These are phyloP conservation scores for Cercospora sp. DNA, from an alignment of 2,329 filamentous ascomycete species.

Conservation along the genomic window DNA sequence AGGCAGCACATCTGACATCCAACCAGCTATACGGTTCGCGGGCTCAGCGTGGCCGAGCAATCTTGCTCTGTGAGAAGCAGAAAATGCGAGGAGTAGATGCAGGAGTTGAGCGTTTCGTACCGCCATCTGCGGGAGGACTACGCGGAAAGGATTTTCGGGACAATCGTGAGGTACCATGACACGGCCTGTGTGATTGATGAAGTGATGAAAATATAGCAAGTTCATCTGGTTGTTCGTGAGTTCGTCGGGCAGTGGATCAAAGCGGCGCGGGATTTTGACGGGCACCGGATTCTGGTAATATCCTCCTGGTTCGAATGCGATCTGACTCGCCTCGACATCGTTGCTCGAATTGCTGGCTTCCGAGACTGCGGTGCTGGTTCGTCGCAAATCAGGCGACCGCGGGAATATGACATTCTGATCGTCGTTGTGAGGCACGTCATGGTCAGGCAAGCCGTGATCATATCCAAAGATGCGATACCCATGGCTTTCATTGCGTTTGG, in stretches of 20 bases:
- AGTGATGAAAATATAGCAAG: slow-evolving; percentile 70
- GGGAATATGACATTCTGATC: slow-evolving; percentile 63
- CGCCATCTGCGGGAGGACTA: slow-evolving; percentile 66
- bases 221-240: slow-evolving; percentile 76
- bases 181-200: slow-evolving; percentile 77
- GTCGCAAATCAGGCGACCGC: slow-evolving; percentile 36
- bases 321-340: slow-evolving; percentile 39
- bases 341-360: slow-evolving; percentile 32
- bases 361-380: slow-evolving; percentile 34
- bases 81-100: slow-evolving; percentile 76
- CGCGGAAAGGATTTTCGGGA: slow-evolving; percentile 60
- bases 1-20: slow-evolving; percentile 77
- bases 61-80: slow-evolving; percentile 77
- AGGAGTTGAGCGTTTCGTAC: slow-evolving; percentile 69
- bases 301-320: slow-evolving; percentile 59
- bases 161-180: slow-evolving; percentile 64
- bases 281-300: slow-evolving; percentile 71
- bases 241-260: slow-evolving; percentile 57
- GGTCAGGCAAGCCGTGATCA: slow-evolving; percentile 68
- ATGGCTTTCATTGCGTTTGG: slow-evolving; percentile 22
- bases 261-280: slow-evolving; percentile 60
- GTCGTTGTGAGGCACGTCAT: slow-evolving; percentile 70
- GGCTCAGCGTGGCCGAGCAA: slow-evolving; percentile 73
- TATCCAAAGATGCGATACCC: slow-evolving; percentile 60
- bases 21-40: slow-evolving; percentile 72